These are phyloP conservation scores for Flammula alnicola DNA, from an alignment of 1,284 basidiomycete species.

Conservation along the genomic window DNA sequence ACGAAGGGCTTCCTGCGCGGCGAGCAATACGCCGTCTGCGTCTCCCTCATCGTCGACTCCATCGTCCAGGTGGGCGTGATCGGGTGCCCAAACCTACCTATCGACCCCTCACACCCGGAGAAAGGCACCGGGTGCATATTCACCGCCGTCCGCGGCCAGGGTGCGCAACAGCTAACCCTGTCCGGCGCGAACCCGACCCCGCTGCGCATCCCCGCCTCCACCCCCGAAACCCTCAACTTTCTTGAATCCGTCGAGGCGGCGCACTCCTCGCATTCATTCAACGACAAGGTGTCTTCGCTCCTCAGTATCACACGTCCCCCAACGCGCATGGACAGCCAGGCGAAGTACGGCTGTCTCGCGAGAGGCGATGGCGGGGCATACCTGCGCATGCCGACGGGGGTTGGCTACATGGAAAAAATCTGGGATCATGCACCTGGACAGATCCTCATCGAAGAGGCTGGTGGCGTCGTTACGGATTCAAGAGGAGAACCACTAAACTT, in stretches of 20 bases:
- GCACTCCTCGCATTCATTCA: conserved; percentile 89
- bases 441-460: conserved; percentile 88
- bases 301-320: conserved; percentile 72
- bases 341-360: conserved; percentile 91
- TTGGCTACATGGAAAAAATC: conserved; percentile 87
- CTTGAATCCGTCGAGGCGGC: conserved; percentile 95
- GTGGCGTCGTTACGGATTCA: conserved; percentile 86
- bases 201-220: conserved; percentile 50
- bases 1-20: conserved; percentile 96
- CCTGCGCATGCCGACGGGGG: conserved; percentile 87
- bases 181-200: conserved; percentile 46
- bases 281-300: conserved; percentile 72
- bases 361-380: conserved; percentile 92
- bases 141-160: conserved; percentile 82
- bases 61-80: conserved; percentile 89
- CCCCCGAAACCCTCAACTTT: conserved; percentile 67
- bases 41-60: conserved; percentile 88
- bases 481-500: conserved; percentile 85
- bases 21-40: conserved; percentile 96
- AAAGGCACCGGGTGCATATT: conserved; percentile 81
- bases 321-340: conserved; percentile 96
- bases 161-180: conserved; percentile 71
- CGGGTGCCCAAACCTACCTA: conserved; percentile 94
- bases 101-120: conserved; percentile 58
- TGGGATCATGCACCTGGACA: conserved; percentile 96